Evolutionary conservation across 2,329 filamentous ascomycete genomes (phyloP).

Genomic region (Penicillium decumbens): DNA sequence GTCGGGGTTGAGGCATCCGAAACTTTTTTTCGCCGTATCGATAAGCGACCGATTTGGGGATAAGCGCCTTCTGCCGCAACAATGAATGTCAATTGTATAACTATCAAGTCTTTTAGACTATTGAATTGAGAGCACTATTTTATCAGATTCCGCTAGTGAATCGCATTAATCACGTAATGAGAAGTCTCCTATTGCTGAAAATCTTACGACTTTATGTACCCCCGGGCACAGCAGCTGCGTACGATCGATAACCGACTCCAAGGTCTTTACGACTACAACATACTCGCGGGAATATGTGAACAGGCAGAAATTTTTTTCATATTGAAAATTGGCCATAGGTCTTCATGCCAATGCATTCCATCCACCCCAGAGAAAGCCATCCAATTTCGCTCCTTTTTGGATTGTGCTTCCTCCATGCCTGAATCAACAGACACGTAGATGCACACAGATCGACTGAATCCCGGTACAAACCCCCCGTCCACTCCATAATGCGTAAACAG

Average conservation of each 20-base stretch:
- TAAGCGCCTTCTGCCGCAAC: background rate
- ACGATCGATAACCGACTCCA: background rate
- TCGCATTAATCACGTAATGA: background rate
- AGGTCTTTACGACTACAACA: background rate
- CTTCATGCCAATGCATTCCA: conserved; percentile 42
- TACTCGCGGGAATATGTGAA: background rate
- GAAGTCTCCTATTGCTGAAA: background rate
- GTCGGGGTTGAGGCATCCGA: conserved; percentile 66
- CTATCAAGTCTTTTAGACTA: background rate
- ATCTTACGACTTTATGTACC: background rate
- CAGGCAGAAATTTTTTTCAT: conserved; percentile 23
- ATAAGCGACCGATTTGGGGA: conserved; percentile 26
- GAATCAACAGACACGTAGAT: conserved; percentile 42
- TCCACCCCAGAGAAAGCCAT: conserved; percentile 41
- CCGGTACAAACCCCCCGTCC: conserved; percentile 39
- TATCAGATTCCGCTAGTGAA: background rate
- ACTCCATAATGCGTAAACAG: conserved; percentile 40
- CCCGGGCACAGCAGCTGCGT: background rate
- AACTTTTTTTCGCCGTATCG: conserved; percentile 33
- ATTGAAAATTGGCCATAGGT: conserved; percentile 27
- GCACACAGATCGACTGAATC: conserved; percentile 42
- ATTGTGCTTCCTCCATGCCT: conserved; percentile 37
- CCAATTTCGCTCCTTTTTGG: conserved; percentile 37
- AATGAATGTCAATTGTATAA: background rate
- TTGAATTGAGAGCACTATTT: background rate